Conservation (phyloP, 108 stramenopile genomes). For the Cyclotella choctawhatcheeana region DNA sequence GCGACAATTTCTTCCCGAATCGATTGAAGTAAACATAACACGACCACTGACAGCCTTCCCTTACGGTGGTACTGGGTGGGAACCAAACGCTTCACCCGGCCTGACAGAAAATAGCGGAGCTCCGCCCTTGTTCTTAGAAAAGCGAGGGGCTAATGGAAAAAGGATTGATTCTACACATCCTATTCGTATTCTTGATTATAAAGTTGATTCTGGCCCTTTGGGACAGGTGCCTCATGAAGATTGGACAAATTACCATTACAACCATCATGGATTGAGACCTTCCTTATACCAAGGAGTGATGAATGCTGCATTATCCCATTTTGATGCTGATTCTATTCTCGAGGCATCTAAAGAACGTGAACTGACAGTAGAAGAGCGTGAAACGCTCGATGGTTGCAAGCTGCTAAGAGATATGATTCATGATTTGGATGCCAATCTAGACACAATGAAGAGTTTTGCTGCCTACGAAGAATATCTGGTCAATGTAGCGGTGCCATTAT, state of each 20-base stretch:
- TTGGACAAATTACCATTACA: conserved; percentile 55
- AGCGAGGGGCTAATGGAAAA: conserved; percentile 20
- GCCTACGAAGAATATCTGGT: conserved; percentile 82
- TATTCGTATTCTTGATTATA: conserved; percentile 37
- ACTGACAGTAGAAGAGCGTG: conserved; percentile 81
- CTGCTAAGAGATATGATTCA: conserved; percentile 86
- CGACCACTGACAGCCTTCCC: conserved; percentile 85
- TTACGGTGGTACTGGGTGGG: conserved; percentile 61
- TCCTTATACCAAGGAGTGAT: conserved; percentile 69
- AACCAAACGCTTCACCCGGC: conserved; percentile 56
- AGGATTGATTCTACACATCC: conserved; percentile 36
- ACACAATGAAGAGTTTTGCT: conserved; percentile 60
- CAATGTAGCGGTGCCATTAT: conserved; percentile 75
- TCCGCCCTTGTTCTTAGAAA: conserved; percentile 15
- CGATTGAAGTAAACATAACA: conserved; percentile 60
- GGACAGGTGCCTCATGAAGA: conserved; percentile 17
- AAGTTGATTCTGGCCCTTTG: conserved; percentile 25
- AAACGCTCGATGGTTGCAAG: conserved; percentile 87
- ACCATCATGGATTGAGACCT: conserved; percentile 62
- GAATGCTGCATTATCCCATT: conserved; percentile 75
- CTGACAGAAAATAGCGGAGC: conserved; percentile 48
- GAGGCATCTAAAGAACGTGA: conserved; percentile 66
- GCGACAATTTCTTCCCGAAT: conserved; percentile 18
- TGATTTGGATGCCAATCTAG: conserved; percentile 77
- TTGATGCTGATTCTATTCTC: conserved; percentile 79